Base-by-base conservation (phyloP, 2,329 filamentous ascomycete species). In the Nemania sp. region DNA sequence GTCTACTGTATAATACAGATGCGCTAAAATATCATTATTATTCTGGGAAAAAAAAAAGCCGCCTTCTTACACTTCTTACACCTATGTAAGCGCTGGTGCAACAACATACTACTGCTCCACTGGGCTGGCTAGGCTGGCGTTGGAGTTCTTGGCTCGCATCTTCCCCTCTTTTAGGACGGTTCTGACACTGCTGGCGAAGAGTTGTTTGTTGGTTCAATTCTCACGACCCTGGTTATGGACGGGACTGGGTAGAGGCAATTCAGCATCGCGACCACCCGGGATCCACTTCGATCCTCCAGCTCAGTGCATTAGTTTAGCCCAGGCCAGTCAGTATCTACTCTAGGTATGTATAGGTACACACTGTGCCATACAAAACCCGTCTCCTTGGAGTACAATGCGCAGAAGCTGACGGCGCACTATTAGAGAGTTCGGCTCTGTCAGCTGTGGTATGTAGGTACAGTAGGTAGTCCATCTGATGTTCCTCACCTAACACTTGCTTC, bases 171-270 rank as follows among this genome's bases (percentile, higher is more conserved):
- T 72, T 69, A 61, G 38, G 67, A 69, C 70, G 70, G 58, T 35
- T 72, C 67, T 71, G 70, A 73, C 70, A n/a, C 68, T 75, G 43
- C 29, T 60, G 59, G 66, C 66, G 56, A 63, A 53, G 60, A 51
- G 32, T 55, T 47, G 72, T 69, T 72, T 75, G 75, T 75, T 77
- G 76, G 73, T 75, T 72, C 57, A 57, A 63, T 62, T 47, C 76
- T 75, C 74, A 71, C 64, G 56, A 75, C 70, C 73, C 76, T 64
- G 63, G 75, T 72, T 68, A 35, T 59, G 52, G 41, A 58, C 68
- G 63, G 65, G 67, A 35, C 32, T 55, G 18, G n/a, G 2, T 53
- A 53, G 47, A 64, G 55, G 55, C 61, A 63, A 61, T 53, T 64
- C 63, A 58, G 47, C 56, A 55, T 67, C 57, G 61, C 60, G 29